Conservation (phyloP, 1,284 basidiomycete species). For the Trichosporon coremiiforme region DNA sequence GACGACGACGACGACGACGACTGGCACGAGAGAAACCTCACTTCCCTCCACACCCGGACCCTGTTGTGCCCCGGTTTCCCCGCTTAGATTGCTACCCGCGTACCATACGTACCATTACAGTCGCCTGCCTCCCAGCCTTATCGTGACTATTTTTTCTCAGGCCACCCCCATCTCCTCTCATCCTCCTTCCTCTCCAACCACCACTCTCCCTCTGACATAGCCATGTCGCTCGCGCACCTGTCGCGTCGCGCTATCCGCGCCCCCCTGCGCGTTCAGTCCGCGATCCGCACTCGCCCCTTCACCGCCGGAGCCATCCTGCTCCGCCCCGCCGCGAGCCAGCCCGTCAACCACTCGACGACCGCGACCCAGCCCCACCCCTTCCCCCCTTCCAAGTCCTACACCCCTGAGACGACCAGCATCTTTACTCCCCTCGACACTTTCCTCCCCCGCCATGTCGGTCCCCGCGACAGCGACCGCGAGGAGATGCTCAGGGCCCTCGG, state of each 20-base stretch:
- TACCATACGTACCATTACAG: no score
- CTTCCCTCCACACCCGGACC: neutral
- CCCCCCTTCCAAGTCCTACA: conserved; percentile 44
- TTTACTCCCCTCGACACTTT: conserved; percentile 86
- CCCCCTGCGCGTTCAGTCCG: conserved; percentile 19
- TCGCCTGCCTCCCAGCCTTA: neutral
- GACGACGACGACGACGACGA: no score
- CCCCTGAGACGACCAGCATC: conserved; percentile 47
- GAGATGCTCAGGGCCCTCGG: conserved; percentile 79
- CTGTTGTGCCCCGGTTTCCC: conserved; percentile 16
- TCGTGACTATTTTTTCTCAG: conserved; percentile 14
- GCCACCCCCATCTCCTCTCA: conserved; percentile 2
- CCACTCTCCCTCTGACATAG: conserved; percentile 11
- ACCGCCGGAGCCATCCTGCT: conserved; percentile 31
- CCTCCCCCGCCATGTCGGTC: conserved; percentile 83
- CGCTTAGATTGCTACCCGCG: conserved; percentile 13
- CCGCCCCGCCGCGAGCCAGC: conserved; percentile 32
- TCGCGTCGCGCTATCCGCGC: conserved; percentile 31
- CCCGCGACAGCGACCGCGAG: conserved; percentile 71
- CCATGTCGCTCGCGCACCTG: conserved; percentile 28
- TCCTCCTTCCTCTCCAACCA: no score
- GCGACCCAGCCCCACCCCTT: conserved; percentile 52
- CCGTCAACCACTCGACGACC: conserved; percentile 45
- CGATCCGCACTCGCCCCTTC: conserved; percentile 32
- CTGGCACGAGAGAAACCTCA: neutral